Conservation (phyloP, 2,329 filamentous ascomycete genomes). For the Leptographium flavum region DNA sequence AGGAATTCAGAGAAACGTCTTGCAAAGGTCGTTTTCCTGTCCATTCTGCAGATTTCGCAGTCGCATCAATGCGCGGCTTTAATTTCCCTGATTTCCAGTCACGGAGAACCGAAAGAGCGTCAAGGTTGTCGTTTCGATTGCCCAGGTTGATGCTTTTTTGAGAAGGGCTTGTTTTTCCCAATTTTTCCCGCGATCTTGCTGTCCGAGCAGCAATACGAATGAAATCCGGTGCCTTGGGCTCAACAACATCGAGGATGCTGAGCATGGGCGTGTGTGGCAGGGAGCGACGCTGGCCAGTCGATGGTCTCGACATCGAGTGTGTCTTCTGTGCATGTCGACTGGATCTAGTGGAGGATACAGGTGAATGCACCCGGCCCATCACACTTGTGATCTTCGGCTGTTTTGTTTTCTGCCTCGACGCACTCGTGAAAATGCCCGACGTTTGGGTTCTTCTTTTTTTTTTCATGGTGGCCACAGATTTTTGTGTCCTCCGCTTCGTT, state of each 20-base stretch:
- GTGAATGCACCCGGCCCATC: slow-evolving; percentile 25
- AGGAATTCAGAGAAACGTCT: slow-evolving; percentile 5
- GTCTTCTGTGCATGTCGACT: not conserved
- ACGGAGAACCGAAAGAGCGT: slow-evolving; percentile 36
- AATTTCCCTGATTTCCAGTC: slow-evolving; percentile 43
- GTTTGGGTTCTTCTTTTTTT: slow-evolving; percentile 17
- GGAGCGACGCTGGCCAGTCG: not conserved
- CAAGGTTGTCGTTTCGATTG: slow-evolving; percentile 44
- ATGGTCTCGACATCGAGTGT: not conserved
- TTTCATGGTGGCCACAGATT: slow-evolving; percentile 14
- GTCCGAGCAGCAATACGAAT: slow-evolving; percentile 47
- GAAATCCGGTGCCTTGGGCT: slow-evolving; percentile 38
- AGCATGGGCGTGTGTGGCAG: slow-evolving; percentile 27
- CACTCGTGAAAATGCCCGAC: slow-evolving; percentile 18
- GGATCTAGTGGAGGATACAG: slow-evolving; percentile 42
- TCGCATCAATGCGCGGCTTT: slow-evolving; percentile 17
- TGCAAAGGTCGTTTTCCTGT: not conserved
- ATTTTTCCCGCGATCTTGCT: slow-evolving; percentile 28
- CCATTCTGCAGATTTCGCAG: not conserved
- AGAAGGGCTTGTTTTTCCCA: slow-evolving; percentile 40
- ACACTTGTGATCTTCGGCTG: slow-evolving; percentile 20
- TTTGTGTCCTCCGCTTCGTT: slow-evolving; percentile 24
- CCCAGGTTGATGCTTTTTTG: slow-evolving; percentile 46
- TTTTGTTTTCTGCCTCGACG: slow-evolving; percentile 11
- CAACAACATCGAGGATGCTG: slow-evolving; percentile 47